Evolutionary conservation across 257 asterid genomes (phyloP).

Genomic region (Ophiorrhiza pumila): DNA sequence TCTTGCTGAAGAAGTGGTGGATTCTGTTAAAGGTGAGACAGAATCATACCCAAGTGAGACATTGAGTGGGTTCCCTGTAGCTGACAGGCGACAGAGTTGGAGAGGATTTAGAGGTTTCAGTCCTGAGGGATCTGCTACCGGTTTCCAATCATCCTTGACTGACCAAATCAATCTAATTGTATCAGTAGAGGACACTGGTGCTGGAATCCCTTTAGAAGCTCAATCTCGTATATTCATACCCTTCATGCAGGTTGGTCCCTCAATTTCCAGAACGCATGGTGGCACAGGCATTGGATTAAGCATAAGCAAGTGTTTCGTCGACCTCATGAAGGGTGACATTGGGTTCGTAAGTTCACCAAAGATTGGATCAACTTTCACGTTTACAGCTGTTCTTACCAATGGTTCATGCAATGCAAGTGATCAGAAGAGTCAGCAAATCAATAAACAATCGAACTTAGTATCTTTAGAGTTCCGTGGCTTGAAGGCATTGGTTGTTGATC

Average conservation of each 20-base stretch:
- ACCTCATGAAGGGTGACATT: constrained; percentile 95
- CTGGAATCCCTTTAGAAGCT: constrained; percentile 81
- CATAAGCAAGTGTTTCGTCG: constrained; percentile 94
- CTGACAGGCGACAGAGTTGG: constrained; percentile 74
- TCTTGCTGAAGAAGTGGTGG: constrained; percentile 68
- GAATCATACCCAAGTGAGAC: constrained; percentile 37
- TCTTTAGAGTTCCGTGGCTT: constrained; percentile 64
- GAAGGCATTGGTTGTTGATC: constrained; percentile 78
- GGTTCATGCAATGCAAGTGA: constrained; percentile 35
- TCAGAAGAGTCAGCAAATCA: constrained; percentile 31
- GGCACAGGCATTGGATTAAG: constrained; percentile 97
- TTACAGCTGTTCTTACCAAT: constrained; percentile 69
- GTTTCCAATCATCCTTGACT: constrained; percentile 27
- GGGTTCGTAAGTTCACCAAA: constrained; percentile 73
- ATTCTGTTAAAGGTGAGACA: constrained; percentile 33
- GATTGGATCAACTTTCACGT: constrained; percentile 82
- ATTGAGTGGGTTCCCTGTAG: constrained; percentile 80
- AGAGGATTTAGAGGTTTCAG: constrained; percentile 44
- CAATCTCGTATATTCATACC: constrained; percentile 80
- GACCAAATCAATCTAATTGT: constrained; percentile 66
- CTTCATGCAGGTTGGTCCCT: constrained; percentile 95
- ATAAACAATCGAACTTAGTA: constrained; percentile 27
- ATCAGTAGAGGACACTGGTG: constrained; percentile 95
- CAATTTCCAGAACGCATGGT: constrained; percentile 81
- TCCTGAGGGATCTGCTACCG: constrained; percentile 41